Percentiles rank a stretch among this genome's conserved stretches.
Evolutionary conservation across 2,329 filamentous ascomycete genomes (phyloP).

Genomic region (Arthrobotrys sphaeroides): DNA sequence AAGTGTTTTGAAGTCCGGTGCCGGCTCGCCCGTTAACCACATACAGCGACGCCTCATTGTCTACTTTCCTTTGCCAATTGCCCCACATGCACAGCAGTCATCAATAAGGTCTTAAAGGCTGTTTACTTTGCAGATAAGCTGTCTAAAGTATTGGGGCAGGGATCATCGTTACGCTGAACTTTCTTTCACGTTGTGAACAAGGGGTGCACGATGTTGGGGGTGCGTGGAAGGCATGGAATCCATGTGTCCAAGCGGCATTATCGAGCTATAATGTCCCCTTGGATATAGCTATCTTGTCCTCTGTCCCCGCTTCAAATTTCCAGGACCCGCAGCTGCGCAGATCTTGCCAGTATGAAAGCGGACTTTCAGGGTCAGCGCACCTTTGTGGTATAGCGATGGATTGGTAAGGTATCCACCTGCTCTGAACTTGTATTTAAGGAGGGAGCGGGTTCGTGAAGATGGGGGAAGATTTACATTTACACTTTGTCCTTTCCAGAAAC

Average conservation of each 20-base stretch:
- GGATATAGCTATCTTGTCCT: slow-evolving; percentile 3
- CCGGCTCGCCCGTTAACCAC: neutral
- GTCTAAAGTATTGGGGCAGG: neutral
- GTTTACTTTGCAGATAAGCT: too few species aligned
- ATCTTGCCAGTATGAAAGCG: neutral
- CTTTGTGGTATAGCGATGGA: neutral
- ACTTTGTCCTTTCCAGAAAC: neutral
- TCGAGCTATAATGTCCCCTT: neutral
- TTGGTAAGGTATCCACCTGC: neutral
- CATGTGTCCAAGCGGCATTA: neutral
- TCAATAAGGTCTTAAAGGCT: neutral
- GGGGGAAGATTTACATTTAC: slow-evolving; percentile 14
- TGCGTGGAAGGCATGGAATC: slow-evolving; percentile 2
- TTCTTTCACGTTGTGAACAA: neutral
- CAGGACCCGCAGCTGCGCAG: too few species aligned
- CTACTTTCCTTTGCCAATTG: neutral
- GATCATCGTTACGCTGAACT: neutral
- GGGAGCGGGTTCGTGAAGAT: neutral
- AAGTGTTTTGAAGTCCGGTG: slow-evolving; percentile 11
- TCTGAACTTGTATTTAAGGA: slow-evolving; percentile 19
- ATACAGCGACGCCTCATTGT: slow-evolving; percentile 8
- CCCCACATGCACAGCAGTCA: too few species aligned
- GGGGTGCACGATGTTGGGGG: neutral
- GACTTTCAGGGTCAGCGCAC: neutral
- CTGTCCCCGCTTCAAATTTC: slow-evolving; percentile 7